Percentiles rank a stretch among this genome's conserved stretches.
Conservation (phyloP, 1,139 yeast species). For the Debaryomyces sp. region DNA sequence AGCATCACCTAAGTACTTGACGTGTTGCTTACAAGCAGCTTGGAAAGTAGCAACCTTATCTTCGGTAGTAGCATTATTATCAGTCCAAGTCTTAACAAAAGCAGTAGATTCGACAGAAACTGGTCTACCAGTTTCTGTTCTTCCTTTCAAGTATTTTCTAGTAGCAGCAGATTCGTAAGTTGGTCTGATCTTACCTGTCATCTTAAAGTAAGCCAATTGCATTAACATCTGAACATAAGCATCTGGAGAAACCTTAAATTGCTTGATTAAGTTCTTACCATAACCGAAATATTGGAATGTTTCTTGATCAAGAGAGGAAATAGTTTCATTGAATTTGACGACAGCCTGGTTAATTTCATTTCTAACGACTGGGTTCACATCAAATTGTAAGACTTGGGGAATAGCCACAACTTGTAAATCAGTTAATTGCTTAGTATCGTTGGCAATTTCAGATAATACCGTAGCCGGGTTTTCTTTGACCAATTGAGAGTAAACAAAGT, state of each 20-base stretch:
- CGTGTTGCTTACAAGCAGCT: conserved; percentile 76
- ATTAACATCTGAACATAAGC: conserved; percentile 76
- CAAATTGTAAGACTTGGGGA: conserved; percentile 41
- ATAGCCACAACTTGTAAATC: conserved; percentile 9
- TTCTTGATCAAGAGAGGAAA: conserved; percentile 59
- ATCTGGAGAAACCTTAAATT: conserved; percentile 73
- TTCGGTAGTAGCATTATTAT: conserved; percentile 52
- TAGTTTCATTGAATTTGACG: conserved; percentile 52
- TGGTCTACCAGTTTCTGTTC: conserved; percentile 95
- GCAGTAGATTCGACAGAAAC: conserved; percentile 75
- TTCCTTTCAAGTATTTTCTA: conserved; percentile 82
- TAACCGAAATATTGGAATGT: conserved; percentile 73
- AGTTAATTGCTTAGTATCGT: conserved; percentile 14
- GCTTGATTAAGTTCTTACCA: conserved; percentile 72
- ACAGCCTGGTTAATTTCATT: conserved; percentile 59
- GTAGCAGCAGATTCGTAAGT: conserved; percentile 98
- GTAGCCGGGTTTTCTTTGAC: conserved; percentile 44
- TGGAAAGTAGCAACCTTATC: conserved; percentile 73
- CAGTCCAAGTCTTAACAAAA: conserved; percentile 78
- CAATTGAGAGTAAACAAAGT: conserved; percentile 65
- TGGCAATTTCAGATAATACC: conserved; percentile 32
- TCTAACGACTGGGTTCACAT: conserved; percentile 55
- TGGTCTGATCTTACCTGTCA: conserved; percentile 80
- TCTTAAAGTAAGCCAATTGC: conserved; percentile 78
- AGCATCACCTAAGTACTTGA: conserved; percentile 73